Evolutionary conservation across 2,329 filamentous ascomycete genomes (phyloP), one percentile per base, ranked within the genome.

Genomic region (Domatiomyces catenatus): DNA sequence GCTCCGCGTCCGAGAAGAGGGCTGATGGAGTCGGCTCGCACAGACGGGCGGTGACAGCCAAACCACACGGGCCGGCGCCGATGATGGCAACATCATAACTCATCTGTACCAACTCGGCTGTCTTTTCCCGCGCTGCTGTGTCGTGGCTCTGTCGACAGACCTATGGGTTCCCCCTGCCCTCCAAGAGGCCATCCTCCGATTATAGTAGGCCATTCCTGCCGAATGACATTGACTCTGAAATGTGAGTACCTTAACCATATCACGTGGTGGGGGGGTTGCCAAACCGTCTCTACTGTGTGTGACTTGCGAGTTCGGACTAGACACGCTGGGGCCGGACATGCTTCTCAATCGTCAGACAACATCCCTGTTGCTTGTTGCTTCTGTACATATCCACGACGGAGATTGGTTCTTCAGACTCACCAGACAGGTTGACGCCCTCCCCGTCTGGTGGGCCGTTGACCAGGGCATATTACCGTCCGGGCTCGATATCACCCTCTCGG

Each of bases 1-100:
- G 84, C 61, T 90, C 86, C 57, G 86, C 83, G 61, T 90, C 84
- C 0, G 85, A 89, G 66, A 90, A 90, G 48, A 88, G 77, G 1
- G 85, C 84, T 0, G 82, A 85, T 0, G 85, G 85, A 0, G 83
- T 84, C 50, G 75, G 72, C 65, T 90, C 85, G 43, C 76, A 75
- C 1, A 90, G 73, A 3, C 85, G 76, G 1, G 84, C 79, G 7
- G 86, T 83, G 5, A 84, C 77, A 4, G 83, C 83, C 2, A 90
- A 77, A 3, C 84, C 84, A 56, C 80, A 84, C 3, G 85, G 84
- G 0, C 86, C 85, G 5, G 80, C 83, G 7, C 85, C 85, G 42
- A 89, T 68, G 61, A 87, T 83, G 52, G 86, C 67, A 6, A 88
- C 77, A 61, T 88, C 83, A 64, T 56, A 56, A 12, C 55, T 46